These are phyloP conservation scores for Nemania serpens DNA, from an alignment of 2,329 filamentous ascomycete species.

Conservation along the genomic window DNA sequence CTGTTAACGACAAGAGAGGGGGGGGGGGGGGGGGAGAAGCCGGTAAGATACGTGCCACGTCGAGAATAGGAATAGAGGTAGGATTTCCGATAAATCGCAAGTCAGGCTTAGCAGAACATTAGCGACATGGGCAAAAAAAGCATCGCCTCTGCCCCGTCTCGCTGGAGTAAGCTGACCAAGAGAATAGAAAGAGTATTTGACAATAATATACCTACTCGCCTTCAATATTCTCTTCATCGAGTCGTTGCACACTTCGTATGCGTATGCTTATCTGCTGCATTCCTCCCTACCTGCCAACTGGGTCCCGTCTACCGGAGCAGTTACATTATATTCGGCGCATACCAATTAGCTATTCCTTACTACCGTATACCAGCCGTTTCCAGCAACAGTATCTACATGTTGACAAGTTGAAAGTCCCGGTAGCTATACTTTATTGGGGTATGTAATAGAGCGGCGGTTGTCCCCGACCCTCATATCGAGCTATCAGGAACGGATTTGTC, in stretches of 20 bases:
- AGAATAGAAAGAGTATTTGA: slow-evolving; percentile 22
- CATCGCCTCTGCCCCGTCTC: slow-evolving; percentile 6
- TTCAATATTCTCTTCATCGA: slow-evolving; percentile 6
- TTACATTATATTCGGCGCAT: neutral
- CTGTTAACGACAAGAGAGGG: too few relatives aligned
- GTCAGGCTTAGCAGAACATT: neutral
- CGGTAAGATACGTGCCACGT: neutral
- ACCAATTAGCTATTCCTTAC: neutral
- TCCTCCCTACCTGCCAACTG: neutral
- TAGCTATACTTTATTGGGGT: too few relatives aligned
- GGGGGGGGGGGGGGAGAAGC: too few relatives aligned
- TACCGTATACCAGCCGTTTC: neutral
- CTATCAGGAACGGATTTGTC: neutral
- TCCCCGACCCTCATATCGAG: neutral
- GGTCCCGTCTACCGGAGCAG: neutral
- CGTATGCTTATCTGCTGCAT: slow-evolving; percentile 12
- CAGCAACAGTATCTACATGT: too few relatives aligned
- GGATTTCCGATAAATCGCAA: slow-evolving; percentile 1
- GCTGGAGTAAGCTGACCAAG: slow-evolving; percentile 29
- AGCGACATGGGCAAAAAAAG: slow-evolving; percentile 3
- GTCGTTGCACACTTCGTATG: slow-evolving; percentile 8
- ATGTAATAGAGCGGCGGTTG: too few relatives aligned
- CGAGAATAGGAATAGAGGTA: neutral
- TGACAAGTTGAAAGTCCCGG: too few relatives aligned
- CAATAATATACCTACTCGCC: slow-evolving; percentile 9